phyloP scores from a whole-genome alignment of 345 rosid genomes.

The Linum tenue region DNA sequence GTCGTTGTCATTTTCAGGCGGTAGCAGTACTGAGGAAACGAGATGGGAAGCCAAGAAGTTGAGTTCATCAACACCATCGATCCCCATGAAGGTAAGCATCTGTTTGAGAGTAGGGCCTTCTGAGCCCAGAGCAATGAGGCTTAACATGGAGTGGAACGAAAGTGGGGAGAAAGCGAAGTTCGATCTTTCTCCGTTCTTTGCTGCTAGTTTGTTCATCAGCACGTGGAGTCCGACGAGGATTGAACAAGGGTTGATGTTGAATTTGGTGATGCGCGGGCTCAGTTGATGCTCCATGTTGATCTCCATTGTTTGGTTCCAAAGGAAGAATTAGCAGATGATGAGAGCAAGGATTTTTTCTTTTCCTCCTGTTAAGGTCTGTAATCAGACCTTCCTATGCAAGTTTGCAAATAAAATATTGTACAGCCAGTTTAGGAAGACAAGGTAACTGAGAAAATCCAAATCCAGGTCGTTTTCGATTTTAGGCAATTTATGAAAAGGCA shows the following conservation, averaged over 20 bases:
- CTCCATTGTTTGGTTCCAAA: neutral
- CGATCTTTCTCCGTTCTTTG: neutral
- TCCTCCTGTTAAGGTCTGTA: no score
- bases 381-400: neutral
- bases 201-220: neutral
- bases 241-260: neutral
- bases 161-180: neutral
- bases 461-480: neutral
- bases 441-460: neutral
- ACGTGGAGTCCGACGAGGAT: neutral
- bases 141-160: slow-evolving; percentile 1
- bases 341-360: neutral
- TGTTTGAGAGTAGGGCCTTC: slow-evolving; percentile 11
- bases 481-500: neutral
- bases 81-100: slow-evolving; percentile 11
- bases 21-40: neutral
- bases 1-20: neutral
- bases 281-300: neutral
- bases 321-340: neutral
- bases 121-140: slow-evolving; percentile 17
- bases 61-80: slow-evolving; percentile 3
- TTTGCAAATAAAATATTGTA: neutral
- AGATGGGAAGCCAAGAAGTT: slow-evolving; percentile 3
- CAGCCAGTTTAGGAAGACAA: neutral
- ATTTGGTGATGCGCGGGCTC: neutral